Evolutionary conservation across 164 flowering plant genomes (phyloP), one percentile per base, ranked within the genome.

Genomic region (Piper betle): DNA sequence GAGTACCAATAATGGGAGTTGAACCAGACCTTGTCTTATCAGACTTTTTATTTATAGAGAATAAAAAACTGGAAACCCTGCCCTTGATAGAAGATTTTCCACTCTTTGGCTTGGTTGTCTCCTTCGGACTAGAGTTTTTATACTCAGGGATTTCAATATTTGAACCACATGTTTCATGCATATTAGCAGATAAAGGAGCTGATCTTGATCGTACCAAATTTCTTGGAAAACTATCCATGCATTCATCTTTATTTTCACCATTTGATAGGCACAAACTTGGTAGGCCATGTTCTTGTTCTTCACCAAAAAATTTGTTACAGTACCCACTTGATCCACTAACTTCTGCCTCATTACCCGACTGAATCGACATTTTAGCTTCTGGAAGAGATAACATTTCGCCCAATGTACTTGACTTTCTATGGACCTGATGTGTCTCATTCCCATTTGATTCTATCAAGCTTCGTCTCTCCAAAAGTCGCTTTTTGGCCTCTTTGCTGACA

Each of bases 341-440:
- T 64, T 19, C 57, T 56, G 25, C 68, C 38, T 70, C 81, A 52
- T 73, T 79, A 41, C 70, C 74, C 37, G 73, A 66, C 68, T 56
- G 64, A 63, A 52, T 48, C 5, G 75, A 37, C 53, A 73, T 82
- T 72, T 81, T 87, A 11, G 67, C 62, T 58, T 85, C 97, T 53
- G 89, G 81, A 72, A 93, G 92, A 40, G 96, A 88, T 74, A 93
- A 96, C 99, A 93, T 90, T 69, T 93, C 99, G 42, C 96, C 97
- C 66, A 93, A 68, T 53, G 99, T 88, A 71, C 85, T 86, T 16
- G 99, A 88, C 76, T 83, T 82, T 75, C 85, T 83, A 48, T 82
- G 75, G 3, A 75, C 68, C 62, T 77, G 84, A 65, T 77, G 78
- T 56, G 78, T 91, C 54, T 90, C 94, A 65, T 67, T 79, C 41